Percentiles rank a stretch among this genome's conserved stretches.
phyloP scores from a whole-genome alignment of 148 eudicot species.

The Pouteria glomerata region DNA sequence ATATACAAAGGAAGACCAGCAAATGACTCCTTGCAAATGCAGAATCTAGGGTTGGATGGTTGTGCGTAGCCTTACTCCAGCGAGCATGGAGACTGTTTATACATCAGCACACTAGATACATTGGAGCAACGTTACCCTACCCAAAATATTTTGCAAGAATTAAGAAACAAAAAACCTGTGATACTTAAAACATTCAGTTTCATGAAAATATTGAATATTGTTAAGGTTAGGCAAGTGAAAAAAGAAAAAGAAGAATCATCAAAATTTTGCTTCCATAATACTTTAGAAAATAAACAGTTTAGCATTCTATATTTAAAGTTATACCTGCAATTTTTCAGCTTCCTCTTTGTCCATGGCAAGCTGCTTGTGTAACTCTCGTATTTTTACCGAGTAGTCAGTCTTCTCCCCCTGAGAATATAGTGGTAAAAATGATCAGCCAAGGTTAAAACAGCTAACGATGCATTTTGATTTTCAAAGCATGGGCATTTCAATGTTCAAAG shows the following conservation, averaged over 20 bases:
- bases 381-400: constrained; percentile 84
- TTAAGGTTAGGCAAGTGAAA: not conserved
- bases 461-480: not conserved
- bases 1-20: no score
- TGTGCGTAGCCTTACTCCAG: no score
- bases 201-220: not conserved
- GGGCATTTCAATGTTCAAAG: not conserved
- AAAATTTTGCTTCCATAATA: not conserved
- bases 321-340: constrained; percentile 87
- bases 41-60: no score
- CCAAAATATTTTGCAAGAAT: no score
- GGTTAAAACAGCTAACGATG: not conserved
- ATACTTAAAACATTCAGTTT: not conserved
- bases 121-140: no score
- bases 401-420: constrained; percentile 59
- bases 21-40: no score
- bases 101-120: no score
- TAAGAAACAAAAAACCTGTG: not conserved
- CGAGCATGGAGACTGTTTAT: no score
- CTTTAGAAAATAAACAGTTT: not conserved
- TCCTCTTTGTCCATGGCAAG: constrained; percentile 85
- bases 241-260: not conserved
- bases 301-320: no score
- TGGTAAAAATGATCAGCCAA: constrained; percentile 10
- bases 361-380: constrained; percentile 95